Evolutionary conservation across 306 rosid species (phyloP), one percentile per base, ranked within the genome.

Genomic region (Canavalia gladiata): DNA sequence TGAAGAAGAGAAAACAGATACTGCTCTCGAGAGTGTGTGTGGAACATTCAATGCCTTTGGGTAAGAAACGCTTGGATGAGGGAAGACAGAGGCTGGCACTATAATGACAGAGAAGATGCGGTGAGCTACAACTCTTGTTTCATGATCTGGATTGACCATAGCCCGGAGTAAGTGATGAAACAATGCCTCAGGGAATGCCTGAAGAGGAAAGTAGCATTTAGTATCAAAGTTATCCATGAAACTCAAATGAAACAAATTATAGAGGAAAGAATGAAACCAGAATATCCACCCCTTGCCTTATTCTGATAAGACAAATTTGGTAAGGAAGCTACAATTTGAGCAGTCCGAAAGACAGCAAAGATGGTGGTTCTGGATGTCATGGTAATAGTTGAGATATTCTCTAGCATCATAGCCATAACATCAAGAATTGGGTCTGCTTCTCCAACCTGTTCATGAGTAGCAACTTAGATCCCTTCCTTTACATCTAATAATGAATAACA

Each of bases 151-250:
- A 81, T 96, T 98, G 87, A 90, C 91, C 98, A 96, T 96, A 76
- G 92, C 94, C 50, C 72, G 89, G 79, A 92, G 92, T 78, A 96
- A 83, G 71, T 96, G 99, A 86, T 96, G 96, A 87, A 93, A 90
- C 90, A 96, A 84, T 67, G 97, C 92, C 88, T 96, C 99, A 39
- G 99, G 99, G 85, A 96, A 93, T 65, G 89, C 97, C 98, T 93
- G 78, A 58, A 51, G 79, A 74, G 54, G 59, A 75, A 88, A 75
- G 63, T 80, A 72, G 55, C 12, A 76, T 83, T 78, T 67, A 76
- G 81, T 33, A 28, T 25, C 68, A 81, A 84, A 75, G 78, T 74
- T 72, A 80, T 47, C 60, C 79, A 28, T 57, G 52, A 73, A 82
- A 84, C 37, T 75, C 81, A 75, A 74, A 71, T 18, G 31, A 31